Conservation (phyloP, 257 asterid genomes). For the Rauvolfia tetraphylla region DNA sequence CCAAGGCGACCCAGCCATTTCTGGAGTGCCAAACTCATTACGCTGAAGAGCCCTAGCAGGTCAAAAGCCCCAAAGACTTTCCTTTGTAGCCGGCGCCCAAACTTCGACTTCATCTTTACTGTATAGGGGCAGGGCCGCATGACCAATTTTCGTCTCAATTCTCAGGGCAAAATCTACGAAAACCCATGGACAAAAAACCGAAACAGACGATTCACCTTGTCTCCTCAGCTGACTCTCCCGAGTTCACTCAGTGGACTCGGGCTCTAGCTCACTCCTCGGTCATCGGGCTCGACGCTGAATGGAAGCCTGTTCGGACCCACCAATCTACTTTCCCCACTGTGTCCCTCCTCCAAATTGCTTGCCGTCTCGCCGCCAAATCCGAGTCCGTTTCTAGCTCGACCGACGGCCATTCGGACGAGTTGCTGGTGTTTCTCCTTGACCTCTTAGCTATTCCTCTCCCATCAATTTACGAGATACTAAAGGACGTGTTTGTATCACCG, state of each 20-base stretch:
- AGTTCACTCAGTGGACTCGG: slow-evolving; percentile 51
- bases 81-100: too few species aligned
- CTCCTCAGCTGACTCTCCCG: slow-evolving; percentile 56
- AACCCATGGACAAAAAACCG: slow-evolving; percentile 25
- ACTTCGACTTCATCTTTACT: too few species aligned
- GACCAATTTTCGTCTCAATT: too few species aligned
- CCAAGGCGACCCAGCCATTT: too few species aligned
- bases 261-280: slow-evolving; percentile 61
- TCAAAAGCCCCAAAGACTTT: too few species aligned
- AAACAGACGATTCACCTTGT: slow-evolving; percentile 41
- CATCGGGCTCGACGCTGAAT: slow-evolving; percentile 88
- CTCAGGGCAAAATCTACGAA: slow-evolving; percentile 28
- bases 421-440: slow-evolving; percentile 70
- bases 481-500: slow-evolving; percentile 44
- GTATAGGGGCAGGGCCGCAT: too few species aligned
- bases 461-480: slow-evolving; percentile 51
- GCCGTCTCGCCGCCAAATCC: slow-evolving; percentile 34
- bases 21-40: too few species aligned
- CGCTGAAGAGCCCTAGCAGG: too few species aligned
- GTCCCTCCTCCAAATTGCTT: slow-evolving; percentile 89
- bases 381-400: neutral
- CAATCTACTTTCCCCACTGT: slow-evolving; percentile 69
- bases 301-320: slow-evolving; percentile 70
- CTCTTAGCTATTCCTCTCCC: slow-evolving; percentile 50
- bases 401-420: slow-evolving; percentile 23